phyloP scores from a whole-genome alignment of 257 asterid genomes.

The Mentha longifolia region DNA sequence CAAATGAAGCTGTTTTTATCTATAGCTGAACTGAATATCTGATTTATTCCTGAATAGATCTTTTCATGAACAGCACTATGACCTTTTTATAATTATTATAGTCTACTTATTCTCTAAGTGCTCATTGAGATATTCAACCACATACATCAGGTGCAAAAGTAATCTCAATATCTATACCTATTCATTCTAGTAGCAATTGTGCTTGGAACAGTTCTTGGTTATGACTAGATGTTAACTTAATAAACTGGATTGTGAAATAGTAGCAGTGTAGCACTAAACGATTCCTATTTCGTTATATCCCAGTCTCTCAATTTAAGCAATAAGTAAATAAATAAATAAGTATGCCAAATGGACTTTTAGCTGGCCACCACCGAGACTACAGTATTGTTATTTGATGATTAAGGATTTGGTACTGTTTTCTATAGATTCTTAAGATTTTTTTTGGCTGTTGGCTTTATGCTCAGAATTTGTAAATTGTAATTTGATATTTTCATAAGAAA shows the following conservation, averaged over 20 bases:
- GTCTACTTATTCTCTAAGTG: not conserved
- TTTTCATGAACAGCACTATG: not conserved
- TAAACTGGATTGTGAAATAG: not conserved
- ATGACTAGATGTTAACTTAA: not conserved
- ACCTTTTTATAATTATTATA: not conserved
- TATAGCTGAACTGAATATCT: not conserved
- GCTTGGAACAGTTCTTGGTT: not conserved
- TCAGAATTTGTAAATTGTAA: not conserved
- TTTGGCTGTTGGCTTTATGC: constrained; percentile 17
- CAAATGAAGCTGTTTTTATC: not conserved
- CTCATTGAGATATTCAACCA: not conserved
- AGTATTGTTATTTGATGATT: not conserved
- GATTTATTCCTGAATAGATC: not conserved
- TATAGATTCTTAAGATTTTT: not conserved
- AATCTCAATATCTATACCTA: not conserved
- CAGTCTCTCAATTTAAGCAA: constrained; percentile 15
- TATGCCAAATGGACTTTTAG: not conserved
- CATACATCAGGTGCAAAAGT: not conserved
- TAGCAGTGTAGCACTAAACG: not conserved
- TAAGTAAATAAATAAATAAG: not conserved
- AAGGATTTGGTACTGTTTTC: not conserved
- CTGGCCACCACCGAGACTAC: not conserved
- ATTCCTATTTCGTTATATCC: not conserved
- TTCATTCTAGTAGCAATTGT: constrained; percentile 15
- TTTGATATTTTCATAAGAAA: constrained; percentile 10